phyloP scores from a whole-genome alignment of 345 rosid species.

The Brassica juncea region DNA sequence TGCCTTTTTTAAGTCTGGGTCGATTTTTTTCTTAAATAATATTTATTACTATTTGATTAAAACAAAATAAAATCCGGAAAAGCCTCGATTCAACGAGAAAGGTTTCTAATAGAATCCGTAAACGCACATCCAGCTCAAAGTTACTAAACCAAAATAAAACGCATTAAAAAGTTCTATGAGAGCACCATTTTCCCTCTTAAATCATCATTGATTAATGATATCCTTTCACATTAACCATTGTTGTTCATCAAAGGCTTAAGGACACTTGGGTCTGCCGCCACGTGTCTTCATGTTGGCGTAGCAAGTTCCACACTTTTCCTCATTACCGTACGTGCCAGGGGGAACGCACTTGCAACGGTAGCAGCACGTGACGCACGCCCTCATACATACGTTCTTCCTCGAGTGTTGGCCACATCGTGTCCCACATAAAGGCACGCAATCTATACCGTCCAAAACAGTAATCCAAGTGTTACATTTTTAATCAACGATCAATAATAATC shows the following conservation, averaged over 20 bases:
- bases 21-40: not conserved
- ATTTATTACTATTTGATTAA: not conserved
- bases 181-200: not conserved
- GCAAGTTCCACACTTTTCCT: slow-evolving; percentile 81
- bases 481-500: not conserved
- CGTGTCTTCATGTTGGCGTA: slow-evolving; percentile 82
- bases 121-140: slow-evolving; percentile 17
- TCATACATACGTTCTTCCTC: slow-evolving; percentile 57
- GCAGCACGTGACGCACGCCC: slow-evolving; percentile 93
- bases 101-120: slow-evolving; percentile 7
- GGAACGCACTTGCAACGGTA: slow-evolving; percentile 93
- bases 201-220: not conserved
- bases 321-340: slow-evolving; percentile 88
- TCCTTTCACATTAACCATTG: not conserved
- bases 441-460: slow-evolving; percentile 41
- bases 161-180: slow-evolving; percentile 1
- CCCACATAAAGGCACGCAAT: slow-evolving; percentile 73
- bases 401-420: slow-evolving; percentile 76
- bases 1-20: not conserved
- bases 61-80: not conserved
- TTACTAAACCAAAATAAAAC: slow-evolving; percentile 10
- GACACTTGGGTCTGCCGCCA: slow-evolving; percentile 66
- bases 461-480: not conserved
- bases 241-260: slow-evolving; percentile 40
- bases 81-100: not conserved